Percentiles rank a stretch among this genome's conserved stretches.
These are phyloP conservation scores for Phytophthora kernoviae DNA, from an alignment of 352 stramenopile species.

Conservation along the genomic window DNA sequence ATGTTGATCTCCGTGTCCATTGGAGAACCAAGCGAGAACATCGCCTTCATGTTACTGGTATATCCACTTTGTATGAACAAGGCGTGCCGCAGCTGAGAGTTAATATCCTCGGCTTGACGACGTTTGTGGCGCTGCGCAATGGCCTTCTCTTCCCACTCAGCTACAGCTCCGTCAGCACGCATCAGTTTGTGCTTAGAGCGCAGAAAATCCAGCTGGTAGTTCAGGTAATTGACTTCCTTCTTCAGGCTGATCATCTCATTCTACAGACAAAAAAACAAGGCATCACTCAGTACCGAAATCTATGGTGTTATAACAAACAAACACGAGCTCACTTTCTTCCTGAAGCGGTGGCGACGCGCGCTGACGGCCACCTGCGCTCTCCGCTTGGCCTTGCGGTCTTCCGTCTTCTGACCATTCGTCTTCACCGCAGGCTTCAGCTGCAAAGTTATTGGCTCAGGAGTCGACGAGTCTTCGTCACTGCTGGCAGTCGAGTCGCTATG, in stretches of 20 bases:
- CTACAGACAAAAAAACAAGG: slow-evolving; percentile 7
- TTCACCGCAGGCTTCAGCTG: neutral
- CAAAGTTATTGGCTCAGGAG: neutral
- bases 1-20: slow-evolving; percentile 34
- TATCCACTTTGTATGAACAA: slow-evolving; percentile 62
- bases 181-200: slow-evolving; percentile 57
- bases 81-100: slow-evolving; percentile 51
- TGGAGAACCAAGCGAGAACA: slow-evolving; percentile 30
- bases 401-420: slow-evolving; percentile 11
- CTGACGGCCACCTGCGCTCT: slow-evolving; percentile 56
- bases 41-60: slow-evolving; percentile 38
- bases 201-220: slow-evolving; percentile 46
- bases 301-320: neutral
- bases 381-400: slow-evolving; percentile 52
- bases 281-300: neutral
- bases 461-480: slow-evolving; percentile 19
- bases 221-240: slow-evolving; percentile 52
- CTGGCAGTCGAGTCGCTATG: slow-evolving; percentile 24
- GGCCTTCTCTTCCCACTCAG: slow-evolving; percentile 61
- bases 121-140: slow-evolving; percentile 65
- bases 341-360: slow-evolving; percentile 50
- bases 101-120: slow-evolving; percentile 57
- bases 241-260: slow-evolving; percentile 55
- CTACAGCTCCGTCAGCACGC: slow-evolving; percentile 48
- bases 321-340: slow-evolving; percentile 46